Evolutionary conservation across 495 filamentous ascomycete species (phyloP).

Genomic region (Articulospora tetracladia): DNA sequence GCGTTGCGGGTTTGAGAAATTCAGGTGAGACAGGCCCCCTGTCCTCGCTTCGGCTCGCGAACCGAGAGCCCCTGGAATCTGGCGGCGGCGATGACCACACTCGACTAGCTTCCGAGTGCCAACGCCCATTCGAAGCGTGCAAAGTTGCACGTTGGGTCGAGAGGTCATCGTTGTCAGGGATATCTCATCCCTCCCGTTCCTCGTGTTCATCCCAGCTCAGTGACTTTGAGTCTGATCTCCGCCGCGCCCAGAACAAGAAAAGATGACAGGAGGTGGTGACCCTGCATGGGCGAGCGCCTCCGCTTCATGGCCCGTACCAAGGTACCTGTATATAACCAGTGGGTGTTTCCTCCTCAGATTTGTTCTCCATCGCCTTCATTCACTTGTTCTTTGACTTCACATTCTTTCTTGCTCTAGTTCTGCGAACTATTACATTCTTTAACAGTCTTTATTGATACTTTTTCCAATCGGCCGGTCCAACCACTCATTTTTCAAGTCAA

Average conservation of each 20-base stretch:
- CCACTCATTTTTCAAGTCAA: not conserved
- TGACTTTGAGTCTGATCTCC: constrained; percentile 9
- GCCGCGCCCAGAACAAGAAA: not conserved
- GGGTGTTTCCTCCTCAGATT: not conserved
- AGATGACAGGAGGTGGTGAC: constrained; percentile 5
- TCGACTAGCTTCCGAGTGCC: not conserved
- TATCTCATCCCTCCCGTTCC: not conserved
- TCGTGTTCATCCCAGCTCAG: constrained; percentile 1
- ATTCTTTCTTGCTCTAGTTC: not conserved
- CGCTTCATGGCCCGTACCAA: not conserved
- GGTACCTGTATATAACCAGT: constrained; percentile 13
- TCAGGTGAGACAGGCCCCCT: not conserved
- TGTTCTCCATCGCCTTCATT: constrained; percentile 7
- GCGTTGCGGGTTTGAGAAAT: not conserved
- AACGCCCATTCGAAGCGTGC: not conserved
- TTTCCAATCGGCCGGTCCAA: not conserved
- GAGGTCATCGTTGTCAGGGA: not conserved
- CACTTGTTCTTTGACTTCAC: not conserved
- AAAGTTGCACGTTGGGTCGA: not conserved
- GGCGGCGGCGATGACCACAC: not conserved
- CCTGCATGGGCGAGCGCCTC: constrained; percentile 6
- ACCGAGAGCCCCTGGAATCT: not conserved
- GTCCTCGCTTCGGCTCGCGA: not conserved
- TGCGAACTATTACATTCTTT: constrained; percentile 8
- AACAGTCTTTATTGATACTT: constrained; percentile 5